Conservation (phyloP, 2,329 filamentous ascomycete species). For the Phialophora tarda region DNA sequence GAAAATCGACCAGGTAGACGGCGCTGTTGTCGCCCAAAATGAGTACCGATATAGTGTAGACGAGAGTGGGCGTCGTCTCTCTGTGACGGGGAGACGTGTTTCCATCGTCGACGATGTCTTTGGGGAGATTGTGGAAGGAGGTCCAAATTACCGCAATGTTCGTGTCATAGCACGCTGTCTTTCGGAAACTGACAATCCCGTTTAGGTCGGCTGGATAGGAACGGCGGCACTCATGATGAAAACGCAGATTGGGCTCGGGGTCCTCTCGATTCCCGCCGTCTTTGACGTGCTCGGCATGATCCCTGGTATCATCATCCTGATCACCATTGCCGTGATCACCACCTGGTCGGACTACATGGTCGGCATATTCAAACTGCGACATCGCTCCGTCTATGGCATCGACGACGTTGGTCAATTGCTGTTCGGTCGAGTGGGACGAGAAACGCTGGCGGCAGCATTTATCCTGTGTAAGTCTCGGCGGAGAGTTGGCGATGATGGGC, state of each 20-base stretch:
- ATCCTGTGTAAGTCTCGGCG: constrained; percentile 58
- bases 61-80: neutral
- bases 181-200: constrained; percentile 10
- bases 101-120: constrained; percentile 44
- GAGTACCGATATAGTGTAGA: no score
- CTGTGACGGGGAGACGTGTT: constrained; percentile 17
- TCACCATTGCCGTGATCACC: constrained; percentile 57
- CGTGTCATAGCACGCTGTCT: neutral
- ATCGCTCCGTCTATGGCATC: constrained; percentile 58
- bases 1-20: no score
- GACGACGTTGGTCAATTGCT: constrained; percentile 58
- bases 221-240: constrained; percentile 55
- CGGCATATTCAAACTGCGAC: constrained; percentile 47
- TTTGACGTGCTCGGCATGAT: constrained; percentile 57
- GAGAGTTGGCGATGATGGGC: constrained; percentile 54
- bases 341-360: constrained; percentile 45
- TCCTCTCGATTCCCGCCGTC: constrained; percentile 56
- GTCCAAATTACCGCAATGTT: constrained; percentile 45
- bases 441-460: constrained; percentile 59
- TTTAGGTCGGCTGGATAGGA: constrained; percentile 53
- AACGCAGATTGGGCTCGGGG: constrained; percentile 58
- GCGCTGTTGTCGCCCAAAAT: no score
- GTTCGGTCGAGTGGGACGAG: constrained; percentile 63
- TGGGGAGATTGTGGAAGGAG: constrained; percentile 45
- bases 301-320: constrained; percentile 54